Evolutionary conservation across 345 rosid genomes (phyloP).

Genomic region (Salix suchowensis): DNA sequence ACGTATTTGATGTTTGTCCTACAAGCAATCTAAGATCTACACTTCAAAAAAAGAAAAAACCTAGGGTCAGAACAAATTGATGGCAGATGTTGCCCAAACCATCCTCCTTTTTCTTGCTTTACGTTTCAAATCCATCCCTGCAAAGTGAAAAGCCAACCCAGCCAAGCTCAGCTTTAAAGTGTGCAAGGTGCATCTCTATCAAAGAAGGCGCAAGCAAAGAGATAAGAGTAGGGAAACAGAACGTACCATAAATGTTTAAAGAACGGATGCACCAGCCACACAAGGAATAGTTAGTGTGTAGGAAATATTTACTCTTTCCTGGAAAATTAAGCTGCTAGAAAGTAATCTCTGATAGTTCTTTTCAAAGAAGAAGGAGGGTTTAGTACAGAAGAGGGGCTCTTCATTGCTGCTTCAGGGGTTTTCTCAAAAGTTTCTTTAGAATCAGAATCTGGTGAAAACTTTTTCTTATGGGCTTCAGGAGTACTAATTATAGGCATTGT

Average conservation of each 20-base stretch:
- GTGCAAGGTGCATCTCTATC: background rate
- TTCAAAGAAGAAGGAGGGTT: slow-evolving; percentile 80
- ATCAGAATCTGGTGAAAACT: slow-evolving; percentile 19
- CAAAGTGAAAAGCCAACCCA: background rate
- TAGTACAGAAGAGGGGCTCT: slow-evolving; percentile 81
- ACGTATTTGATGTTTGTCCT: too few relatives aligned
- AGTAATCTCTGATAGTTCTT: slow-evolving; percentile 89
- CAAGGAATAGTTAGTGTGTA: too few relatives aligned
- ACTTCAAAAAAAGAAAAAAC: too few relatives aligned
- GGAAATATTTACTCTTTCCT: too few relatives aligned
- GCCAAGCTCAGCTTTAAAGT: background rate
- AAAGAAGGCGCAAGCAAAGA: background rate
- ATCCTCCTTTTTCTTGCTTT: background rate
- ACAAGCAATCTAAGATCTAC: too few relatives aligned
- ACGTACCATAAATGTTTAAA: background rate
- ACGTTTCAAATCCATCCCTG: background rate
- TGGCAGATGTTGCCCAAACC: background rate
- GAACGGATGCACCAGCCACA: background rate
- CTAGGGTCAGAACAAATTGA: background rate
- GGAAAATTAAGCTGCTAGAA: slow-evolving; percentile 36
- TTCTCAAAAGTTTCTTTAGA: slow-evolving; percentile 34
- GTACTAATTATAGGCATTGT: slow-evolving; percentile 34
- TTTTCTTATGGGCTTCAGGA: slow-evolving; percentile 52
- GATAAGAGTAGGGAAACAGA: background rate
- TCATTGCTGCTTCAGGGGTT: slow-evolving; percentile 49